These are phyloP conservation scores for Quercus agrifolia DNA, from an alignment of 306 rosid genomes.

Conservation along the genomic window DNA sequence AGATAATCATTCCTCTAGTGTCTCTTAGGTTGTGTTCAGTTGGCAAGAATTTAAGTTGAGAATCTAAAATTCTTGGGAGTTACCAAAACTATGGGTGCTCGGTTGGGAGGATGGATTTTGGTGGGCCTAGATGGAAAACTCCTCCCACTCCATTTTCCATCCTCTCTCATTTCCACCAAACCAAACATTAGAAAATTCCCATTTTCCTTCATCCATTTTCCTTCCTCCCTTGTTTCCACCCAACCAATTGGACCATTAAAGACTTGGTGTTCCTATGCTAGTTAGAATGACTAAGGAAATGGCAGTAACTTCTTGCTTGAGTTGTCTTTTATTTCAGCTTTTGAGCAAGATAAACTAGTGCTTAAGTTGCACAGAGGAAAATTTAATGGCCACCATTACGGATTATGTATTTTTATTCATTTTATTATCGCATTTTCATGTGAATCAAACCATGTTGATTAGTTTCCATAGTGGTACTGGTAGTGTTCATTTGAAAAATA, in stretches of 20 bases:
- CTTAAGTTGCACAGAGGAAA: not conserved
- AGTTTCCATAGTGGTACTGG: not conserved
- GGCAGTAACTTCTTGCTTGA: not conserved
- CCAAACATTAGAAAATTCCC: no score
- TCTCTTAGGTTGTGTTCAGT: no score
- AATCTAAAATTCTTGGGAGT: no score
- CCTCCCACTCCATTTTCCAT: no score
- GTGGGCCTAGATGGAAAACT: no score
- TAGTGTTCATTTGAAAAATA: constrained; percentile 11
- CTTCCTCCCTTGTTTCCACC: no score
- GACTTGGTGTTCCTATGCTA: not conserved
- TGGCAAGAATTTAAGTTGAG: no score
- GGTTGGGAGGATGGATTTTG: no score
- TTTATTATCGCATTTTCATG: not conserved
- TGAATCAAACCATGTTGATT: not conserved
- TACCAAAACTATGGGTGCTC: no score
- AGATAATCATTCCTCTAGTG: not conserved
- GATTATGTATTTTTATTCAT: constrained; percentile 2
- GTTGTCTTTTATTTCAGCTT: not conserved
- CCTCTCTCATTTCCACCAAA: no score
- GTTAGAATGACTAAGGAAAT: not conserved
- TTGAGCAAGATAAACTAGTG: not conserved
- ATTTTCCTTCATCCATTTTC: no score
- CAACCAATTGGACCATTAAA: not conserved
- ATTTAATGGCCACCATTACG: not conserved